A percentile compares a stretch with the other conserved stretches of the same genome.
Evolutionary conservation across 495 filamentous ascomycete genomes (phyloP).

Genomic region (Penicillium goetzii): DNA sequence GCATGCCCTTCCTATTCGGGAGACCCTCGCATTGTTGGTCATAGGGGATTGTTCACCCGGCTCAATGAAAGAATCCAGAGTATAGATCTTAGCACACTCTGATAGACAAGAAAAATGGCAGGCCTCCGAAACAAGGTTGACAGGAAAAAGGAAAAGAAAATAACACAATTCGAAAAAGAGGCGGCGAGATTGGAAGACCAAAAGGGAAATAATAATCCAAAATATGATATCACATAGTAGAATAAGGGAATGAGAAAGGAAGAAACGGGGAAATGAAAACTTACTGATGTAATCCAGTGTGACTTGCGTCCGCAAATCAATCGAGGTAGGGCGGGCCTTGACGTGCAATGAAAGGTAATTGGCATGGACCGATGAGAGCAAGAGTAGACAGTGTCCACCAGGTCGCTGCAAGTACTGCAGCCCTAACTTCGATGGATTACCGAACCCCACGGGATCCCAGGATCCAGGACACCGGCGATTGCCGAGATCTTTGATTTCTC

Average conservation of each 20-base stretch:
- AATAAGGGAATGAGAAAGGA: constrained; percentile 23
- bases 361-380: background rate
- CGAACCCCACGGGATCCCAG: background rate
- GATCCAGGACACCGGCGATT: constrained; percentile 3
- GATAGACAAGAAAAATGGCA: background rate
- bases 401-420: constrained; percentile 10
- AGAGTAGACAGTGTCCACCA: background rate
- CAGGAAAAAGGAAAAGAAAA: constrained; percentile 16
- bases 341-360: background rate
- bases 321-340: constrained; percentile 13
- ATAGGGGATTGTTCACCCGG: constrained; percentile 10
- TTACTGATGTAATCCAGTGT: constrained; percentile 29
- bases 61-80: constrained; percentile 12
- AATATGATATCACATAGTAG: constrained; percentile 18
- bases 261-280: constrained; percentile 13
- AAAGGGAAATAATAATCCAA: constrained; percentile 18
- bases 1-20: constrained; percentile 23
- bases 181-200: constrained; percentile 9
- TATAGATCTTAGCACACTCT: constrained; percentile 9
- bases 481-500: background rate
- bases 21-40: constrained; percentile 15
- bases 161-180: background rate
- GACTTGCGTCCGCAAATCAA: constrained; percentile 14
- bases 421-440: constrained; percentile 7
- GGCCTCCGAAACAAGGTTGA: constrained; percentile 2